Percentiles rank a stretch among this genome's conserved stretches.
phyloP scores from a whole-genome alignment of 2,329 filamentous ascomycete genomes.

The Fusarium sp. region DNA sequence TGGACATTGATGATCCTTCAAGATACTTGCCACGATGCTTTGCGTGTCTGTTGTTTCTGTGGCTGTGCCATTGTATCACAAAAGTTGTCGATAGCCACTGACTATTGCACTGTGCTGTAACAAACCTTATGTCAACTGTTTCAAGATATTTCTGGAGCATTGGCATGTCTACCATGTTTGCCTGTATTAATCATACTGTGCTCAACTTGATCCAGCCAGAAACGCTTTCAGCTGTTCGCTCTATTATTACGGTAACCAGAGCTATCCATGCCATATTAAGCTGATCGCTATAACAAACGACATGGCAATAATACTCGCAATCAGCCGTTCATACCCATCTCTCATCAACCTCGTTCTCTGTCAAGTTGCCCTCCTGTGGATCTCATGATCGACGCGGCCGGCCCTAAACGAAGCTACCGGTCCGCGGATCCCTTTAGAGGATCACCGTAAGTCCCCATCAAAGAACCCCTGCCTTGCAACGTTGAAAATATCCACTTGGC shows the following conservation, averaged over 20 bases:
- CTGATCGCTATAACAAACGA: neutral
- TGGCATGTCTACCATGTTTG: neutral
- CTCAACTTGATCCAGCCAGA: neutral
- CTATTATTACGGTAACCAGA: neutral
- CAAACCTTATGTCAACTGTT: neutral
- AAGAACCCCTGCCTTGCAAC: neutral
- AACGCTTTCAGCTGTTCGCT: neutral
- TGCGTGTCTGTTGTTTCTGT: neutral
- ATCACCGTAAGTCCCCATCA: slow-evolving; percentile 18
- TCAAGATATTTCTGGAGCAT: neutral
- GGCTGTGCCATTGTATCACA: neutral
- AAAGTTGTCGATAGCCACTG: neutral
- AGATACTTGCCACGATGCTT: neutral
- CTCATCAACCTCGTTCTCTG: neutral
- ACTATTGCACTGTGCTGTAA: neutral
- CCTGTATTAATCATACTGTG: neutral
- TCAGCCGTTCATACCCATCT: neutral
- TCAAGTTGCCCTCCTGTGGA: neutral
- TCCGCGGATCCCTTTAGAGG: slow-evolving; percentile 18
- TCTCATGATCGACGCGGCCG: neutral
- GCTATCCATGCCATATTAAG: neutral
- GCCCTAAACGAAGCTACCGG: neutral
- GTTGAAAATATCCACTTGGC: neutral
- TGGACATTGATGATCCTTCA: neutral
- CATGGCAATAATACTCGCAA: neutral